phyloP scores from a whole-genome alignment of 148 eudicot genomes.

The Camellia granthamiana region DNA sequence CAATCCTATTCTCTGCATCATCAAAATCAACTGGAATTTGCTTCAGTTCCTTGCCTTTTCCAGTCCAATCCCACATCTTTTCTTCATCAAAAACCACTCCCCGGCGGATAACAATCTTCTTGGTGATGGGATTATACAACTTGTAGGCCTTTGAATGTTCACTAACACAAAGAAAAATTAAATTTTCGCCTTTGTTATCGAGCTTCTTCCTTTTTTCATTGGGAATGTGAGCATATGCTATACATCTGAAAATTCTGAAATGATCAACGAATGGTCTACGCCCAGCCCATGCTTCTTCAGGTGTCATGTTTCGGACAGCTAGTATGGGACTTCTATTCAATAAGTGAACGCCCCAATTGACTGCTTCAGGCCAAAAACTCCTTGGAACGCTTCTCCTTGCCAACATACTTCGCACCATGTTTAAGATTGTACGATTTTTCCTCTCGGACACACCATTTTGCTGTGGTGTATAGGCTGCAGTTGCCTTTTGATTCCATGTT shows the following conservation, averaged over 20 bases:
- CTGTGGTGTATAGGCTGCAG: conserved; percentile 10
- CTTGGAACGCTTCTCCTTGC: not conserved
- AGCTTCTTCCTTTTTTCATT: conserved; percentile 7
- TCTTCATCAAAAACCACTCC: conserved; percentile 18
- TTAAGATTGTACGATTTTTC: conserved; percentile 1
- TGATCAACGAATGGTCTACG: conserved; percentile 9
- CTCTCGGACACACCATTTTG: conserved; percentile 15
- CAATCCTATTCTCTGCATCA: not conserved
- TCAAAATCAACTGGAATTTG: not conserved
- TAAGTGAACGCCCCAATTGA: not conserved
- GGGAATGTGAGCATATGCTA: conserved; percentile 11
- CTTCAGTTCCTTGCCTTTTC: not conserved
- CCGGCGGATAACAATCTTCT: conserved; percentile 11
- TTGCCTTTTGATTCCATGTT: not conserved
- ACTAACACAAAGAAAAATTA: conserved; percentile 9
- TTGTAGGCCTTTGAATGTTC: conserved; percentile 15
- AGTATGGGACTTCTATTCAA: not conserved
- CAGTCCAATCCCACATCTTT: conserved; percentile 7
- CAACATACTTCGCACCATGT: conserved; percentile 2
- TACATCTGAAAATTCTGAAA: conserved; percentile 17
- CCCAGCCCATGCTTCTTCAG: not conserved
- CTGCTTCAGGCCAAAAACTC: conserved; percentile 13
- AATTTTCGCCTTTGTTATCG: conserved; percentile 9
- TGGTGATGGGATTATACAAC: not conserved
- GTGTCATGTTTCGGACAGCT: not conserved